A percentile compares a stretch with the other conserved stretches of the same genome.
phyloP scores from a whole-genome alignment of 352 stramenopile genomes.

The Phytophthora crassamura region DNA sequence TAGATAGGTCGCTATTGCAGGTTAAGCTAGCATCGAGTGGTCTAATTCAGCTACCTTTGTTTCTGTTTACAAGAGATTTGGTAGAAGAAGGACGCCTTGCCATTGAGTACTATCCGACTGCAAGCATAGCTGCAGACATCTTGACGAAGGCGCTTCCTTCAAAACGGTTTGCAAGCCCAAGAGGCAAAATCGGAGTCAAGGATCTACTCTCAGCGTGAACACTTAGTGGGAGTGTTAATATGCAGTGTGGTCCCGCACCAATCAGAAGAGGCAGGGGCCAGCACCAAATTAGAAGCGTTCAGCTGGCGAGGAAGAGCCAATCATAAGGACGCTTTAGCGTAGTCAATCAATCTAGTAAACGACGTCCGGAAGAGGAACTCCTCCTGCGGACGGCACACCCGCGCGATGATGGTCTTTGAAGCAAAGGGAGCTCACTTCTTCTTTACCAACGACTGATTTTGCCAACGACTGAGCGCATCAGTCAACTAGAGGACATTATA shows the following conservation, averaged over 20 bases:
- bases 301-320: constrained; percentile 5
- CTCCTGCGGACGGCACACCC: background rate
- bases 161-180: background rate
- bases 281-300: background rate
- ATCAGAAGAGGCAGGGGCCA: no score
- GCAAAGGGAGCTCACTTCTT: constrained; percentile 3
- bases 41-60: no score
- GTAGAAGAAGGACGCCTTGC: background rate
- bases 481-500: constrained; percentile 9
- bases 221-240: constrained; percentile 6
- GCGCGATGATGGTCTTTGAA: constrained; percentile 3
- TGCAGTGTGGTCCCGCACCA: background rate
- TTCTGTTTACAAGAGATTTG: background rate
- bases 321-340: background rate
- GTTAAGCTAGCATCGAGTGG: no score
- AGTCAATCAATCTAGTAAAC: constrained; percentile 8
- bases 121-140: background rate
- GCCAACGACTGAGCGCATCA: constrained; percentile 15
- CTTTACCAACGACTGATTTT: no score
- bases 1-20: no score
- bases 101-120: background rate
- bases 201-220: background rate
- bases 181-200: background rate
- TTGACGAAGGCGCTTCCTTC: background rate
- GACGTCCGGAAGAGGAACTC: background rate